Evolutionary conservation across 2,329 filamentous ascomycete genomes (phyloP).

Genomic region (Fusarium solani-melongenae): DNA sequence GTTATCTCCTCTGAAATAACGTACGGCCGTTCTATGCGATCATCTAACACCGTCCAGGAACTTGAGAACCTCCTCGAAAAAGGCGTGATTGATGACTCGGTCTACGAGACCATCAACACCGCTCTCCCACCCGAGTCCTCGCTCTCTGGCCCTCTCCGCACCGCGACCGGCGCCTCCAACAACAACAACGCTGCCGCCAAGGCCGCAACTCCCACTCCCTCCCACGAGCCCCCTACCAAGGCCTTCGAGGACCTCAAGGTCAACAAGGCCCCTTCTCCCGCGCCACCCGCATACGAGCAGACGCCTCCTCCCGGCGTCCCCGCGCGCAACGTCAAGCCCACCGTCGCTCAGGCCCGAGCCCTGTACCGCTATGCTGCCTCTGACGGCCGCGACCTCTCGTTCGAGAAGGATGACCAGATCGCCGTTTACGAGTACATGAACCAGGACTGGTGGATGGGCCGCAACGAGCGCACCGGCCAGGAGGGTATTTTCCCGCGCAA

Average conservation of each 20-base stretch:
- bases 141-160: constrained; percentile 62
- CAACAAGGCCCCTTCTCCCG: constrained; percentile 49
- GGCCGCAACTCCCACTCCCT: constrained; percentile 44
- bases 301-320: constrained; percentile 57
- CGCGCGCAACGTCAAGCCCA: constrained; percentile 60
- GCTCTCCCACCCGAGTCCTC: constrained; percentile 79
- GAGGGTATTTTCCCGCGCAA: constrained; percentile 96
- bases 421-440: constrained; percentile 94
- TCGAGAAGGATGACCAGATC: constrained; percentile 84
- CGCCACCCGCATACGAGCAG: constrained; percentile 64
- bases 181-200: constrained; percentile 44
- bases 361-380: constrained; percentile 84
- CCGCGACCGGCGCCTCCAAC: constrained; percentile 50
- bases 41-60: constrained; percentile 67
- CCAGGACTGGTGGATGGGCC: constrained; percentile 95
- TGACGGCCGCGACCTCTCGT: constrained; percentile 83
- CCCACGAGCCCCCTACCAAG: constrained; percentile 48
- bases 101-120: constrained; percentile 79
- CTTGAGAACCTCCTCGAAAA: constrained; percentile 89
- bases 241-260: constrained; percentile 57
- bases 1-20: not conserved
- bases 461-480: constrained; percentile 81
- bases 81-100: constrained; percentile 78
- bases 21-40: not conserved
- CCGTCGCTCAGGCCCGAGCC: constrained; percentile 80